phyloP scores from a whole-genome alignment of 352 stramenopile species.

The Hyphochytrium catenoides region DNA sequence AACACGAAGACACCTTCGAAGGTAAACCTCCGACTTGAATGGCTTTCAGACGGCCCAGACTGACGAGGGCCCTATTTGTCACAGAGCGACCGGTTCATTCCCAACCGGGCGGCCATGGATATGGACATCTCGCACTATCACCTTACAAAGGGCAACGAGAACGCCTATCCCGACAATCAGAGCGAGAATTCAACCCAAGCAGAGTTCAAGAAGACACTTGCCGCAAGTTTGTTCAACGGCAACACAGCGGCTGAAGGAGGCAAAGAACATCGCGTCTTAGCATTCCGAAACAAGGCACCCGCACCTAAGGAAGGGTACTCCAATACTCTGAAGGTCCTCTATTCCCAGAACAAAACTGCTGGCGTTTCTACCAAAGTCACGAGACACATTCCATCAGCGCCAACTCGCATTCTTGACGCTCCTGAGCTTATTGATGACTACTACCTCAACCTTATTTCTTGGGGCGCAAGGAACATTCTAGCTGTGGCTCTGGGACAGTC shows the following conservation, averaged over 20 bases:
- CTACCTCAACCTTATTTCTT: conserved; percentile 96
- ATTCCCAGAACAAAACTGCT: conserved; percentile 67
- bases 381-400: conserved; percentile 85
- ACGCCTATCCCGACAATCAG: conserved; percentile 8
- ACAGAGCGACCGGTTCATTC: conserved; percentile 51
- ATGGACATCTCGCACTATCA: conserved; percentile 32
- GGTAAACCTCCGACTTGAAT: too few species aligned
- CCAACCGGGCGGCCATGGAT: conserved; percentile 58
- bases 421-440: conserved; percentile 97
- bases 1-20: too few species aligned
- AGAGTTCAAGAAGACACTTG: conserved; percentile 15
- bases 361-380: conserved; percentile 51
- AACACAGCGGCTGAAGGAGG: conserved; percentile 16
- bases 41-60: too few species aligned
- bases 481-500: conserved; percentile 87
- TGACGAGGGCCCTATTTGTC: too few species aligned
- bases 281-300: conserved; percentile 91
- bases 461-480: conserved; percentile 86
- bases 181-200: conserved; percentile 14
- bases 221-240: too few species aligned
- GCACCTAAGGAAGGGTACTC: conserved; percentile 63
- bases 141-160: conserved; percentile 16
- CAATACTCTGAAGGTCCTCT: conserved; percentile 84
- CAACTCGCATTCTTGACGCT: conserved; percentile 88
- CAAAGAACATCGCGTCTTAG: conserved; percentile 81